Conservation (phyloP, 2,329 filamentous ascomycete genomes). For the Trichoderma atroviride region DNA sequence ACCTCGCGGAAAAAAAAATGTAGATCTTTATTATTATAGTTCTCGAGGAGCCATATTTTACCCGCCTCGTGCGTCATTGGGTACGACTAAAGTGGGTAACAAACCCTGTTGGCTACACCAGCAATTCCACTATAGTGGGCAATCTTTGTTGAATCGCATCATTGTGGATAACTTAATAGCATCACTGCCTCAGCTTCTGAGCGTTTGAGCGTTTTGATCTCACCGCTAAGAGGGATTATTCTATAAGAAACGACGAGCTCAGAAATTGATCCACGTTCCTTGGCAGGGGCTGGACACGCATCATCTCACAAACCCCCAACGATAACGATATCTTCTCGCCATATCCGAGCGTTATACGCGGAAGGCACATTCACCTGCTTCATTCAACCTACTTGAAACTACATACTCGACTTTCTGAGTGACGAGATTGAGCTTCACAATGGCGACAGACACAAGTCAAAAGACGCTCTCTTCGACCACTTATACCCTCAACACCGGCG, state of each 20-base stretch:
- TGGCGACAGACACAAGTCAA: background rate
- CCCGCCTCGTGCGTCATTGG: conserved; percentile 18
- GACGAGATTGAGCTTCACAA: background rate
- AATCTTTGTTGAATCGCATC: background rate
- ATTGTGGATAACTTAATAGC: background rate
- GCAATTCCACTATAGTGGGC: conserved; percentile 4
- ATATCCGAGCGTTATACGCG: background rate
- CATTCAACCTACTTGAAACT: background rate
- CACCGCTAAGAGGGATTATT: background rate
- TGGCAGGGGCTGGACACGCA: background rate
- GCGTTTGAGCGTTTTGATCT: background rate
- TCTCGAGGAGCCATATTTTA: background rate
- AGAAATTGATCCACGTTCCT: background rate
- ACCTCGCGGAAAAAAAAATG: conserved; percentile 11
- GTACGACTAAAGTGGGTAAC: background rate
- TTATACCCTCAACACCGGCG: conserved; percentile 73
- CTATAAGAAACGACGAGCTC: conserved; percentile 15
- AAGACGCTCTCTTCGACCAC: background rate
- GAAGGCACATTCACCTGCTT: background rate
- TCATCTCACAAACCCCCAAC: background rate
- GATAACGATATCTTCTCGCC: background rate
- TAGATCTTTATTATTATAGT: conserved; percentile 16
- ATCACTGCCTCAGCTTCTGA: background rate
- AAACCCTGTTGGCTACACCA: conserved; percentile 2
- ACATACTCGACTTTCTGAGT: background rate